A percentile compares a stretch with the other conserved stretches of the same genome.
Conservation (phyloP, 208 protist genomes). For the Entamoeba invadens region DNA sequence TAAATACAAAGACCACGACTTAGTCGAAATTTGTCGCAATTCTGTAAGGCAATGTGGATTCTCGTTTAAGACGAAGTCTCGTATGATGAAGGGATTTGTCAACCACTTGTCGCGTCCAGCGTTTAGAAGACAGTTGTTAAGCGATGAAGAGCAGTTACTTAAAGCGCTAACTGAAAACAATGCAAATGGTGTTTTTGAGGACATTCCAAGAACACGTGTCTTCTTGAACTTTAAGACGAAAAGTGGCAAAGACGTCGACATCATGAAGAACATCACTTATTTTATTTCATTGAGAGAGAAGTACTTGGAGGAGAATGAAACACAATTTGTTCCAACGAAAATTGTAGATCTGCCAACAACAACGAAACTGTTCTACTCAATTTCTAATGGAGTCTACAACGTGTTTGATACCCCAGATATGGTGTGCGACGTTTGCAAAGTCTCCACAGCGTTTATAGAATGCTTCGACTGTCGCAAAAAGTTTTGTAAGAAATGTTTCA, state of each 20-base stretch:
- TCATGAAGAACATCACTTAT: neutral
- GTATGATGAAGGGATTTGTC: constrained; percentile 17
- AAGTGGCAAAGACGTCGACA: neutral
- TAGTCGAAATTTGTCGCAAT: constrained; percentile 10
- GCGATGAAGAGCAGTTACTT: too few relatives aligned
- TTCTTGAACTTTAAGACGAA: neutral
- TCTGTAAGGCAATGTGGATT: neutral
- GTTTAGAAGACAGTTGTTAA: neutral
- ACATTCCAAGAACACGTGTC: neutral
- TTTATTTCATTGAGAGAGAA: neutral
- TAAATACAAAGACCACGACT: neutral
- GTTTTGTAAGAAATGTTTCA: neutral
- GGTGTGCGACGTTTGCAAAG: neutral
- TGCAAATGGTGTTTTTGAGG: too few relatives aligned
- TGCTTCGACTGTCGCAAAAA: neutral
- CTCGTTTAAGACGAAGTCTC: neutral
- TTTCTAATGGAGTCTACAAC: neutral
- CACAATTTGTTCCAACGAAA: too few relatives aligned
- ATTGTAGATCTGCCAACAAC: too few relatives aligned
- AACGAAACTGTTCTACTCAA: neutral
- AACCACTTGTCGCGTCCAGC: too few relatives aligned
- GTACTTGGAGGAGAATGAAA: too few relatives aligned
- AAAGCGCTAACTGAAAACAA: too few relatives aligned
- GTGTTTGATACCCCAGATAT: neutral
- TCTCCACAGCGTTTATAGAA: neutral